Conservation (phyloP, 257 asterid species). For the Perilla frutescens region DNA sequence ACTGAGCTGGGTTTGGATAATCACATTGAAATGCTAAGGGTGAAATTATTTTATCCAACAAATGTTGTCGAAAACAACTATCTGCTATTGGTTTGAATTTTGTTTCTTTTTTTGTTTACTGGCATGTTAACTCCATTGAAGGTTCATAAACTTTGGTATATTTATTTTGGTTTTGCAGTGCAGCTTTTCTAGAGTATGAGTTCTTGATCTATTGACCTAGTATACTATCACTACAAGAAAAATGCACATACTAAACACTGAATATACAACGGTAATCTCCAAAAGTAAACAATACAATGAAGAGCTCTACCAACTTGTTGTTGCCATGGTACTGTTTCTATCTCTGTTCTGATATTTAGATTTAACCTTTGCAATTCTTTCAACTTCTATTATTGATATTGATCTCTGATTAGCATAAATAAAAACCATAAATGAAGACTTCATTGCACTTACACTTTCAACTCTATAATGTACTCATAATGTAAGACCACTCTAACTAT, state of each 20-base stretch:
- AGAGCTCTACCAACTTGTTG: slow-evolving; percentile 46
- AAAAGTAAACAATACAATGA: slow-evolving; percentile 84
- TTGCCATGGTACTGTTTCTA: no score
- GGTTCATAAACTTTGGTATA: slow-evolving; percentile 19
- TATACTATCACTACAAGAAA: no score
- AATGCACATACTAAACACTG: no score
- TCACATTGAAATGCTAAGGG: neutral
- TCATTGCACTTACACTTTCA: no score
- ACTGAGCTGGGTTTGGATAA: slow-evolving; percentile 5
- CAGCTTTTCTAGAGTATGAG: slow-evolving; percentile 75
- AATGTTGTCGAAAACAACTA: neutral
- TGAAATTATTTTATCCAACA: neutral
- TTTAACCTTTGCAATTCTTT: no score
- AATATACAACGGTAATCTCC: no score
- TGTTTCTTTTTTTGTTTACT: slow-evolving; percentile 18
- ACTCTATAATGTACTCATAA: no score
- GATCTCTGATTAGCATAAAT: no score
- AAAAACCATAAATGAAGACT: no score
- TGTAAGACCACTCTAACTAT: no score
- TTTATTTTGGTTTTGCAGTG: slow-evolving; percentile 54
- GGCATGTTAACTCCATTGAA: slow-evolving; percentile 9
- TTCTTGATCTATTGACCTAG: slow-evolving; percentile 64
- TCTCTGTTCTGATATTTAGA: no score
- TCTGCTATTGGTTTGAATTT: neutral
- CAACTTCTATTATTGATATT: no score